Evolutionary conservation across 176 grass and related monocot genomes (phyloP).

Genomic region (Cenchrus fungigraminus): DNA sequence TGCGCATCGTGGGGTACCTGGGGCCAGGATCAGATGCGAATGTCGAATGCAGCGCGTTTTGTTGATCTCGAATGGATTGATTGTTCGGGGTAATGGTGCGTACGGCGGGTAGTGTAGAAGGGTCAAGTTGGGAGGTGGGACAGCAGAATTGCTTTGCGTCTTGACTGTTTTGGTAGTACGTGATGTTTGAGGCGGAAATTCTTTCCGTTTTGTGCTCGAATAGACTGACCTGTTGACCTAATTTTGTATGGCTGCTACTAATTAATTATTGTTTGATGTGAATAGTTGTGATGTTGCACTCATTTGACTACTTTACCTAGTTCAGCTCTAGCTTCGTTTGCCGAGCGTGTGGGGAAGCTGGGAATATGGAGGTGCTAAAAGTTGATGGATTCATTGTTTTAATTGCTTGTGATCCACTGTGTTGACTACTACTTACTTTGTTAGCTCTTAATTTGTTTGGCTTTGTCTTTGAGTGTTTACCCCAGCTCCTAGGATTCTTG

Average conservation of each 20-base stretch:
- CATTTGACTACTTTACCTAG: slow-evolving; percentile 14
- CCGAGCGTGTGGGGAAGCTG: not conserved
- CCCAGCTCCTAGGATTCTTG: not conserved
- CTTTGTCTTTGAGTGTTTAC: not conserved
- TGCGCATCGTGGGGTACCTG: not conserved
- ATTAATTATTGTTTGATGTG: not conserved
- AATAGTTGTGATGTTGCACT: slow-evolving; percentile 18
- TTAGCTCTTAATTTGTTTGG: slow-evolving; percentile 1
- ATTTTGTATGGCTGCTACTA: not conserved
- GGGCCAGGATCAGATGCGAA: slow-evolving; percentile 30
- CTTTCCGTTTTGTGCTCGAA: not conserved
- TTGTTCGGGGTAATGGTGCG: not conserved
- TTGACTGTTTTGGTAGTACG: not conserved
- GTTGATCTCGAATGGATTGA: slow-evolving; percentile 29
- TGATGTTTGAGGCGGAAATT: not conserved
- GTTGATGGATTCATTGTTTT: not conserved
- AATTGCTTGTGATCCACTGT: not conserved
- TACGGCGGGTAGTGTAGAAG: not conserved
- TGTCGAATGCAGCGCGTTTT: not conserved
- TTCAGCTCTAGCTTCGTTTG: slow-evolving; percentile 19
- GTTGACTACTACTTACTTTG: not conserved
- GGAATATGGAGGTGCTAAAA: not conserved
- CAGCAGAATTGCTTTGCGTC: not conserved
- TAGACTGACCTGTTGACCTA: slow-evolving; percentile 36
- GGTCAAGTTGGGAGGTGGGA: not conserved